These are phyloP conservation scores for Penicillium egyptiacum DNA, from an alignment of 495 filamentous ascomycete species.

Conservation along the genomic window DNA sequence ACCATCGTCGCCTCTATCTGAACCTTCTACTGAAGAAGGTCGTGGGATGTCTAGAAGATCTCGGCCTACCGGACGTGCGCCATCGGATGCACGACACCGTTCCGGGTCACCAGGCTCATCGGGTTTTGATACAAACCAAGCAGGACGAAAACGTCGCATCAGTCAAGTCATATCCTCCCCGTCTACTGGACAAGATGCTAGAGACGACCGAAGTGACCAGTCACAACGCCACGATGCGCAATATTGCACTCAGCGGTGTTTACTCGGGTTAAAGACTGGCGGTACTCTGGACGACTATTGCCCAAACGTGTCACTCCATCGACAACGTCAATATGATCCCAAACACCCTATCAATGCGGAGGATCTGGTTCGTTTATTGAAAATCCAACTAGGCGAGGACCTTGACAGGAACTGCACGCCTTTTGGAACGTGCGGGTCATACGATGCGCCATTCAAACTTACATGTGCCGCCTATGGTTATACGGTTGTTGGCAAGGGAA, in stretches of 20 bases:
- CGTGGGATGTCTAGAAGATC: no score
- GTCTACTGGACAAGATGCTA: no score
- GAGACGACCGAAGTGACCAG: no score
- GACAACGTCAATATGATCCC: slow-evolving; percentile 5
- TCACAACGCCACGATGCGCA: background rate
- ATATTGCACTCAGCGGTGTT: slow-evolving; percentile 50
- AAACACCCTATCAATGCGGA: slow-evolving; percentile 23
- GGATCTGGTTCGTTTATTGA: slow-evolving; percentile 17
- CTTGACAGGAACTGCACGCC: slow-evolving; percentile 28
- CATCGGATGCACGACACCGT: no score
- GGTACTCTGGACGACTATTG: slow-evolving; percentile 38
- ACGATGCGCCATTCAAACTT: slow-evolving; percentile 41
- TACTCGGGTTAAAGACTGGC: slow-evolving; percentile 42
- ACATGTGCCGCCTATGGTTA: slow-evolving; percentile 43
- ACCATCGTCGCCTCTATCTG: slow-evolving; percentile 20
- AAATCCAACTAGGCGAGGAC: slow-evolving; percentile 27
- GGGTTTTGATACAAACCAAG: no score
- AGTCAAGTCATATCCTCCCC: no score
- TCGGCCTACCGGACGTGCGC: no score
- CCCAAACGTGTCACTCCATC: slow-evolving; percentile 44
- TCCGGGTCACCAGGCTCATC: no score
- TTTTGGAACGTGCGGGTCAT: slow-evolving; percentile 22
- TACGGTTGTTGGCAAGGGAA: slow-evolving; percentile 50
- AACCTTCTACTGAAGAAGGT: slow-evolving; percentile 10
- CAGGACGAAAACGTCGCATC: no score